These are phyloP conservation scores for Lantana camara DNA, from an alignment of 257 asterid species.

Conservation along the genomic window DNA sequence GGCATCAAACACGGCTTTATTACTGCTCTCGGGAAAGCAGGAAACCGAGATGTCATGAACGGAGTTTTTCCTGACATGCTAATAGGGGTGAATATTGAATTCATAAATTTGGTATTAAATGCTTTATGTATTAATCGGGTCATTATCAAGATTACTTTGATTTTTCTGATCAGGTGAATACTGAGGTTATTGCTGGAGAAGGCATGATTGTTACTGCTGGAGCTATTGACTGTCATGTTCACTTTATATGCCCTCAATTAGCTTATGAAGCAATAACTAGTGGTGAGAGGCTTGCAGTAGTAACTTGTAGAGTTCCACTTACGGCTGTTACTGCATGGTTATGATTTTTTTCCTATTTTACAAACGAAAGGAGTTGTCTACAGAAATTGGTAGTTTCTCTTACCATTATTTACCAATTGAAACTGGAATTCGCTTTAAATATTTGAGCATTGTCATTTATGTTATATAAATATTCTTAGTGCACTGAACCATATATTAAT, in stretches of 20 bases:
- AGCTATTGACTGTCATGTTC: slow-evolving; percentile 96
- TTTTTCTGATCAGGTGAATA: slow-evolving; percentile 59
- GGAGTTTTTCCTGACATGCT: slow-evolving; percentile 46
- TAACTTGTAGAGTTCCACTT: slow-evolving; percentile 17
- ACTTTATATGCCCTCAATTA: slow-evolving; percentile 94
- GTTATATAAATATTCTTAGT: too few species aligned
- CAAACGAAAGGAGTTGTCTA: neutral
- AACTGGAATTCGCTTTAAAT: neutral
- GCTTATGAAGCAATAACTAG: slow-evolving; percentile 92
- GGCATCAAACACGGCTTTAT: slow-evolving; percentile 86
- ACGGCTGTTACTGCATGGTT: slow-evolving; percentile 1
- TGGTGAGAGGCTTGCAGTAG: slow-evolving; percentile 54
- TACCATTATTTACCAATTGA: slow-evolving; percentile 1
- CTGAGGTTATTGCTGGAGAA: slow-evolving; percentile 97
- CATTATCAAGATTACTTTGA: slow-evolving; percentile 14
- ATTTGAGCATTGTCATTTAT: neutral
- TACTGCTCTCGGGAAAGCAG: slow-evolving; percentile 75
- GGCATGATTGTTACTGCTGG: slow-evolving; percentile 97
- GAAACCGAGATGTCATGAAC: slow-evolving; percentile 88
- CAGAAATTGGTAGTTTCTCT: neutral
- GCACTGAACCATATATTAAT: too few species aligned
- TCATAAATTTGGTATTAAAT: slow-evolving; percentile 9
- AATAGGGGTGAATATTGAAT: slow-evolving; percentile 73
- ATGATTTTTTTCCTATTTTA: slow-evolving; percentile 4
- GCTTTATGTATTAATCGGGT: slow-evolving; percentile 9